phyloP scores from a whole-genome alignment of 1,284 basidiomycete genomes.

The Trichosporon sp. region DNA sequence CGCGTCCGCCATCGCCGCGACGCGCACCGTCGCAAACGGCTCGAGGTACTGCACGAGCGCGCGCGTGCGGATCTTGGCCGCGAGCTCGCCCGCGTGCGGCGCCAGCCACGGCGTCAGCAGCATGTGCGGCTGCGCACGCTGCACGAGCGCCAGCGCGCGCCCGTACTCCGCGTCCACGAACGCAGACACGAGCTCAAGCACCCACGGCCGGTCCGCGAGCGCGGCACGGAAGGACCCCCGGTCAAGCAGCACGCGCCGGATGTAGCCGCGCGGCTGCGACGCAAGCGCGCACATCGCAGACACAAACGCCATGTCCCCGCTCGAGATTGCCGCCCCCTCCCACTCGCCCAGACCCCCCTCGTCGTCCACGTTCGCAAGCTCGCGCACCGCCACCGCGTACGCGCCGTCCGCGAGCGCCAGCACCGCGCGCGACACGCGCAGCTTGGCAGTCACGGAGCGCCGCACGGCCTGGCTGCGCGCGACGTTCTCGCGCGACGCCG shows the following conservation, averaged over 20 bases:
- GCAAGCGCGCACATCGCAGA: slow-evolving; percentile 35
- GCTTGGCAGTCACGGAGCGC: slow-evolving; percentile 26
- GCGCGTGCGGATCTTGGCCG: slow-evolving; percentile 30
- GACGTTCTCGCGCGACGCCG: slow-evolving; percentile 29
- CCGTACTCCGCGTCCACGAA: slow-evolving; percentile 41
- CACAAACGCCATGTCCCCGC: slow-evolving; percentile 35
- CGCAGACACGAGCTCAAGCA: slow-evolving; percentile 35
- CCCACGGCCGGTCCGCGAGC: slow-evolving; percentile 34
- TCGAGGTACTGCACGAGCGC: slow-evolving; percentile 42
- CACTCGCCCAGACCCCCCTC: slow-evolving; percentile 41
- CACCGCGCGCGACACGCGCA: slow-evolving; percentile 34
- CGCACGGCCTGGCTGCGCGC: slow-evolving; percentile 22
- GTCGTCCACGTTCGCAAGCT: slow-evolving; percentile 32
- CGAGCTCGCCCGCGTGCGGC: slow-evolving; percentile 19
- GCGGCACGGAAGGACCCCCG: slow-evolving; percentile 30
- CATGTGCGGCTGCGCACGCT: slow-evolving; percentile 26
- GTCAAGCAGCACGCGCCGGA: slow-evolving; percentile 33
- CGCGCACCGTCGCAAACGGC: slow-evolving; percentile 36
- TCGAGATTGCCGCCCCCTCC: slow-evolving; percentile 40
- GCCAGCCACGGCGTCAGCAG: slow-evolving; percentile 32
- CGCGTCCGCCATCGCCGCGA: slow-evolving; percentile 36
- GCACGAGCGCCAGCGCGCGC: slow-evolving; percentile 28
- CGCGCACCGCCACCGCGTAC: slow-evolving; percentile 29
- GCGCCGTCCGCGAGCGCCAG: slow-evolving; percentile 25
- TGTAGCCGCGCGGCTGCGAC: slow-evolving; percentile 25